These are phyloP conservation scores for Amanita muscaria DNA, from an alignment of 768 basidiomycete species.

Conservation along the genomic window DNA sequence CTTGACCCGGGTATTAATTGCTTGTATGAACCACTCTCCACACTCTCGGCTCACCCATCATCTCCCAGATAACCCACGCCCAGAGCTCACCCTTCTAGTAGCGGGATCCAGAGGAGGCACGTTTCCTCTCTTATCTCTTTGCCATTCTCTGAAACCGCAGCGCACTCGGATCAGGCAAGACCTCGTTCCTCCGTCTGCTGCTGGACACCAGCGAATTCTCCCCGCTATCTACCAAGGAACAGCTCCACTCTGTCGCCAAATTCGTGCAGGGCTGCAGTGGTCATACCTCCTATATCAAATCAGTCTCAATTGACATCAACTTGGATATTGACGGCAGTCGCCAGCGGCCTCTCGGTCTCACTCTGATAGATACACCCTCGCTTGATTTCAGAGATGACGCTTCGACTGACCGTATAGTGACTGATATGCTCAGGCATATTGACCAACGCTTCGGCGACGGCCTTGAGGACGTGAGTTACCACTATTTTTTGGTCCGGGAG, in stretches of 20 bases:
- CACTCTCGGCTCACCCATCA: slow-evolving; percentile 14
- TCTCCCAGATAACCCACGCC: slow-evolving; percentile 25
- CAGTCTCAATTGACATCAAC: slow-evolving; percentile 65
- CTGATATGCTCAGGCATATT: slow-evolving; percentile 63
- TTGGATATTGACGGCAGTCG: slow-evolving; percentile 41
- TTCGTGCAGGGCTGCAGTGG: slow-evolving; percentile 70
- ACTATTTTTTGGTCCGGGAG: slow-evolving; percentile 11
- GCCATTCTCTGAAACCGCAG: slow-evolving; percentile 14
- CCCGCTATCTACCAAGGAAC: slow-evolving; percentile 53
- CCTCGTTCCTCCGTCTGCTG: slow-evolving; percentile 77
- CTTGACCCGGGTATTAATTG: slow-evolving; percentile 29
- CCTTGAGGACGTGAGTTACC: slow-evolving; percentile 62
- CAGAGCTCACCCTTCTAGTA: slow-evolving; percentile 63
- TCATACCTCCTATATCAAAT: slow-evolving; percentile 65
- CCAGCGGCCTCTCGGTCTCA: slow-evolving; percentile 48
- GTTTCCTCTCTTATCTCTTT: slow-evolving; percentile 18
- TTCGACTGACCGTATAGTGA: slow-evolving; percentile 51
- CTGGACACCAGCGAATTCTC: slow-evolving; percentile 74
- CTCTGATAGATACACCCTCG: slow-evolving; percentile 77
- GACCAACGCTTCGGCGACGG: slow-evolving; percentile 68
- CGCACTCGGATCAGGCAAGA: slow-evolving; percentile 58
- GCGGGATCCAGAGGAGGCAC: slow-evolving; percentile 68
- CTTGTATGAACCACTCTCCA: slow-evolving; percentile 11
- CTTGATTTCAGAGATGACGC: slow-evolving; percentile 64
- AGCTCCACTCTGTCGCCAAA: slow-evolving; percentile 72